Evolutionary conservation across 768 basidiomycete species (phyloP).

Genomic region (Stropharia rugosoannulata): DNA sequence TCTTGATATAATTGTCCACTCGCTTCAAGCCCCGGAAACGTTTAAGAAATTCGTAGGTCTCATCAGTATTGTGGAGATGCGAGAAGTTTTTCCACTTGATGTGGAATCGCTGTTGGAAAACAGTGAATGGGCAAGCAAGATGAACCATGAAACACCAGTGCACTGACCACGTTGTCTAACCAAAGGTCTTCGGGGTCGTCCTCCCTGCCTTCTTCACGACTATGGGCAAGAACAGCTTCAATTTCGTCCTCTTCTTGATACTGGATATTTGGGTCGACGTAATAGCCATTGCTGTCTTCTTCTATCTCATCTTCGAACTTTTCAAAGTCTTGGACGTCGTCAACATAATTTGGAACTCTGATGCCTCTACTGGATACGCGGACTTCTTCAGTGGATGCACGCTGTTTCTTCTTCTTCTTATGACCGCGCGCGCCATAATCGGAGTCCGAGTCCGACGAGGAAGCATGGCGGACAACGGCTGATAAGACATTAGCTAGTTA

Average conservation of each 20-base stretch:
- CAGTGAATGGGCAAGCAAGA: conserved; percentile 14
- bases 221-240: conserved; percentile 86
- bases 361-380: conserved; percentile 76
- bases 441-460: conserved; percentile 78
- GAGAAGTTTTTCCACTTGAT: conserved; percentile 99
- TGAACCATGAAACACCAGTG: conserved; percentile 8
- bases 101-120: conserved; percentile 76
- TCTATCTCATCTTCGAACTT: conserved; percentile 61
- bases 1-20: conserved; percentile 98
- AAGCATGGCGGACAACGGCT: conserved; percentile 53
- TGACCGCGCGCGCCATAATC: conserved; percentile 81
- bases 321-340: conserved; percentile 80
- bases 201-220: conserved; percentile 79
- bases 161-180: conserved; percentile 80
- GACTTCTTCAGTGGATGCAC: conserved; percentile 62
- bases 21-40: conserved; percentile 94
- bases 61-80: conserved; percentile 99
- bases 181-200: conserved; percentile 80
- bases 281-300: conserved; percentile 53
- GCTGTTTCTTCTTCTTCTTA: conserved; percentile 80
- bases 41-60: conserved; percentile 94
- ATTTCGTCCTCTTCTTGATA: conserved; percentile 84
- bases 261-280: conserved; percentile 49
- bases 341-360: conserved; percentile 83
- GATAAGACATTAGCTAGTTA: conserved; percentile 17